These are phyloP conservation scores for Luffa aegyptiaca DNA, from an alignment of 306 rosid species.

Conservation along the genomic window DNA sequence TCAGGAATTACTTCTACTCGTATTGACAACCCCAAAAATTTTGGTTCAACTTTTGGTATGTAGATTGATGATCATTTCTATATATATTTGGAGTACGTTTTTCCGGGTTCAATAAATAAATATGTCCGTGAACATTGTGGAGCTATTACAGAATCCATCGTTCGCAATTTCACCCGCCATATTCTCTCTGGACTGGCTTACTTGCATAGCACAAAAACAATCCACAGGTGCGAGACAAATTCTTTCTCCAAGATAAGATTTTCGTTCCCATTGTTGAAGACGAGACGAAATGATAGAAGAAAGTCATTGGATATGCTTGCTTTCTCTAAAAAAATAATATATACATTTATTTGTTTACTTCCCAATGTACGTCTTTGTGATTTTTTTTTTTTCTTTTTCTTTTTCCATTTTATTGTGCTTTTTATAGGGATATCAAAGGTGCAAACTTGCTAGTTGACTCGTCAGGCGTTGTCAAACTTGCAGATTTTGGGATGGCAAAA, in stretches of 20 bases:
- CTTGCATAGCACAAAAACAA: constrained; percentile 61
- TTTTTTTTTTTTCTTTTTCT: not conserved
- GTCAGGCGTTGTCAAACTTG: constrained; percentile 78
- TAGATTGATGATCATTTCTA: constrained; percentile 67
- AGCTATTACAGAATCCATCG: constrained; percentile 68
- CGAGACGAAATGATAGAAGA: not conserved
- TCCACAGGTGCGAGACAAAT: constrained; percentile 55
- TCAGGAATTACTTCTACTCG: not conserved
- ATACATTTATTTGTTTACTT: not conserved
- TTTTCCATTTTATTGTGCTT: constrained; percentile 8
- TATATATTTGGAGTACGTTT: constrained; percentile 83
- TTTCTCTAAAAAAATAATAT: not conserved
- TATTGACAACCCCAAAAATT: constrained; percentile 1
- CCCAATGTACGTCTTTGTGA: not conserved
- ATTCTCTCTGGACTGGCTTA: constrained; percentile 73
- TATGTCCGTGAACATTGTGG: constrained; percentile 62
- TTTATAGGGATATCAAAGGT: constrained; percentile 84
- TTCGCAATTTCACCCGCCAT: constrained; percentile 82
- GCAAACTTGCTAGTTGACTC: constrained; percentile 89
- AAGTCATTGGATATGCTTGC: not conserved
- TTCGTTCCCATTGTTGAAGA: not conserved
- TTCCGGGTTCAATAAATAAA: constrained; percentile 79
- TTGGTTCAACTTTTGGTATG: constrained; percentile 11
- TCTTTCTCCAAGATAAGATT: not conserved
- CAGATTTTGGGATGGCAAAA: constrained; percentile 96